phyloP scores from a whole-genome alignment of 2,329 filamentous ascomycete species.

The Mycosphaerella sp. region DNA sequence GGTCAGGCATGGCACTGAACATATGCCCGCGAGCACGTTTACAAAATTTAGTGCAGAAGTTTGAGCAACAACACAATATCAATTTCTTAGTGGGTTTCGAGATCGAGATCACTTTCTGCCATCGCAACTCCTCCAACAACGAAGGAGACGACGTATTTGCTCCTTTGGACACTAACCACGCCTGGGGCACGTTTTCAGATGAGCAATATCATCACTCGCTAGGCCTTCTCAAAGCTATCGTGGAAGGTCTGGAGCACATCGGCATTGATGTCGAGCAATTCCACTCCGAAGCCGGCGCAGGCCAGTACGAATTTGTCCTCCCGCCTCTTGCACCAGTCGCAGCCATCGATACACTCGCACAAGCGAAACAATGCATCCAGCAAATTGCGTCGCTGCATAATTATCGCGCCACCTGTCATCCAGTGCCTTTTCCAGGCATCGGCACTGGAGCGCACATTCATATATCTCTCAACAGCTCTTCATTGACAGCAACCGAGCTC shows the following conservation, averaged over 20 bases:
- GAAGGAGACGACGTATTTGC: constrained; percentile 20
- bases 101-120: constrained; percentile 68
- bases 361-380: constrained; percentile 63
- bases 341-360: constrained; percentile 66
- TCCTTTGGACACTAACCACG: constrained; percentile 58
- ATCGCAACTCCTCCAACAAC: background rate
- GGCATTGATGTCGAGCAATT: constrained; percentile 65
- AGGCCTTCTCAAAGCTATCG: constrained; percentile 60
- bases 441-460: constrained; percentile 66
- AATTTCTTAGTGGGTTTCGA: constrained; percentile 69
- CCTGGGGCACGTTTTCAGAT: constrained; percentile 62
- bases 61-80: constrained; percentile 49
- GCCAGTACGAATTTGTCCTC: constrained; percentile 73
- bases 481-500: constrained; percentile 3
- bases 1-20: constrained; percentile 46
- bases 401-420: constrained; percentile 65
- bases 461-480: constrained; percentile 54
- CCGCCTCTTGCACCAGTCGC: constrained; percentile 56
- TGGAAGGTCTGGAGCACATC: constrained; percentile 52
- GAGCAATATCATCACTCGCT: constrained; percentile 54
- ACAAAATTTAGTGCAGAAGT: constrained; percentile 46
- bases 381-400: constrained; percentile 57
- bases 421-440: constrained; percentile 57
- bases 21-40: constrained; percentile 55
- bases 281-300: constrained; percentile 65